Evolutionary conservation across 179 eudicot genomes (phyloP).

Genomic region (Corrigiola litoralis): DNA sequence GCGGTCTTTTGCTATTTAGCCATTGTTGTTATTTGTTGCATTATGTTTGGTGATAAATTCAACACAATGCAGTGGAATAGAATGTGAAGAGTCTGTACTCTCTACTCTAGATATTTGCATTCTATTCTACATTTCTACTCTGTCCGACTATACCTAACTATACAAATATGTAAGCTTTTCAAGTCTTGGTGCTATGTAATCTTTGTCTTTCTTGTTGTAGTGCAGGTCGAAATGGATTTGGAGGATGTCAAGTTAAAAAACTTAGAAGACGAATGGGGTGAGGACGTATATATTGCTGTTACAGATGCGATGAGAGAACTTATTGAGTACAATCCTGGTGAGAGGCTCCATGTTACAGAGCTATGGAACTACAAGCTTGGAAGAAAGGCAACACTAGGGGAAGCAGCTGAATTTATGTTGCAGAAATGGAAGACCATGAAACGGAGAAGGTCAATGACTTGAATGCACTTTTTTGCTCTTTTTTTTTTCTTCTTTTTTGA

Average conservation of each 20-base stretch:
- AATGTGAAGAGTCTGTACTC: too few species aligned
- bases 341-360: conserved; percentile 9
- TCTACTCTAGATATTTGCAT: too few species aligned
- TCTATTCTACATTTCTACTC: too few species aligned
- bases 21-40: too few species aligned
- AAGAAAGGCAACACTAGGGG: conserved; percentile 19
- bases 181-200: neutral
- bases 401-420: conserved; percentile 12
- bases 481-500: too few species aligned
- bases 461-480: too few species aligned
- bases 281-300: conserved; percentile 14
- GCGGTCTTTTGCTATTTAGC: neutral
- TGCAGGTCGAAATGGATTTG: conserved; percentile 13
- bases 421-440: conserved; percentile 10
- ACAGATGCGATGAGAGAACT: conserved; percentile 14
- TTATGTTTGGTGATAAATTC: too few species aligned
- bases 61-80: too few species aligned
- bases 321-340: conserved; percentile 15
- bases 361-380: conserved; percentile 17
- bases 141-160: too few species aligned
- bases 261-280: conserved; percentile 13
- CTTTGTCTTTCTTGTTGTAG: neutral
- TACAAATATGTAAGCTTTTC: too few species aligned
- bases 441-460: neutral
- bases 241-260: conserved; percentile 17